Conservation (phyloP, 2,329 filamentous ascomycete genomes). For the Aspergillus terreus region DNA sequence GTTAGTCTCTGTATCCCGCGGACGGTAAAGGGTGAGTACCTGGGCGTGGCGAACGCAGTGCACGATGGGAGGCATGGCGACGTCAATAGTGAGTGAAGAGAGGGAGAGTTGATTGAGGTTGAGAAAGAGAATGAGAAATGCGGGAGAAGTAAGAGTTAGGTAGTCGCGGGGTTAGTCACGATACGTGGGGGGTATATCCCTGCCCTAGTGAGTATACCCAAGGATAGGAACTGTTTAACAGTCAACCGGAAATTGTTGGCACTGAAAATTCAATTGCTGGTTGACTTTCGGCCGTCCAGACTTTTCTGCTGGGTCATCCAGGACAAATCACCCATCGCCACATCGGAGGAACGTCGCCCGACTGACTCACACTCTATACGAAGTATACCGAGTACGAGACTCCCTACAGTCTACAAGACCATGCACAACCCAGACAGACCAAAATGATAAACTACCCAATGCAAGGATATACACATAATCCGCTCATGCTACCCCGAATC, state of each 20-base stretch:
- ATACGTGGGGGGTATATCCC: not conserved
- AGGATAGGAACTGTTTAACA: too few relatives aligned
- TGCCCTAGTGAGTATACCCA: too few relatives aligned
- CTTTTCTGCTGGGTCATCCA: not conserved
- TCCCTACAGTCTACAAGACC: too few relatives aligned
- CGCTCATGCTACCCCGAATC: conserved; percentile 74
- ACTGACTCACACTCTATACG: not conserved
- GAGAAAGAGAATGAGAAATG: not conserved
- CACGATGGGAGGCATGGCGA: conserved; percentile 39
- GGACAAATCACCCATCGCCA: not conserved
- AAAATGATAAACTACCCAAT: not conserved
- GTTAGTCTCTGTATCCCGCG: not conserved
- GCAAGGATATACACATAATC: not conserved
- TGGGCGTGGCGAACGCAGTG: conserved; percentile 47
- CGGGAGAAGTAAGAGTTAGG: not conserved
- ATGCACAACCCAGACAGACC: too few relatives aligned
- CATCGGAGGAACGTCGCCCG: not conserved
- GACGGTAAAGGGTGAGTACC: conserved; percentile 23
- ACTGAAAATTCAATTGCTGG: not conserved
- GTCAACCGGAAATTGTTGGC: too few relatives aligned
- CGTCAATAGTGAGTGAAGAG: not conserved
- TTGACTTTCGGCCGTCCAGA: not conserved
- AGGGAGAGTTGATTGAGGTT: not conserved
- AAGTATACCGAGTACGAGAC: too few relatives aligned
- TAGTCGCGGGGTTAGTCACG: too few relatives aligned